Conservation (phyloP, 495 filamentous ascomycete species). For the Penicillium mononematosum region DNA sequence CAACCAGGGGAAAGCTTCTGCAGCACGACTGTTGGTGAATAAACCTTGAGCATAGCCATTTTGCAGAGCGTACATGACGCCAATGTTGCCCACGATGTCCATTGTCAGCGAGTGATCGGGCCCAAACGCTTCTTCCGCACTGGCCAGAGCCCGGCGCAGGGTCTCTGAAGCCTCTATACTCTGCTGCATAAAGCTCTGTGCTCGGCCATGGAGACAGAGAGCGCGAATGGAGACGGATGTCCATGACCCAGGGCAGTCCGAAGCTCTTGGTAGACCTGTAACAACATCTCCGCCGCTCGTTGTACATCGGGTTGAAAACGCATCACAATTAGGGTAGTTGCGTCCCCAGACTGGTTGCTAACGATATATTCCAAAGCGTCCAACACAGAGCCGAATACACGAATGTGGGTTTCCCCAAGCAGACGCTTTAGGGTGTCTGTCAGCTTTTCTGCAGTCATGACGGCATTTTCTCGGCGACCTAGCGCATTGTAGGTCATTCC, state of each 20-base stretch:
- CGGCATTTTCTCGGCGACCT: constrained; percentile 26
- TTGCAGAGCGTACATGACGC: constrained; percentile 34
- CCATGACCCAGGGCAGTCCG: constrained; percentile 21
- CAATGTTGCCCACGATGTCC: constrained; percentile 33
- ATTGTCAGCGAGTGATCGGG: constrained; percentile 32
- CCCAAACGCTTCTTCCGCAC: constrained; percentile 33
- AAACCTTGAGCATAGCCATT: constrained; percentile 5
- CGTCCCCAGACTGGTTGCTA: constrained; percentile 20
- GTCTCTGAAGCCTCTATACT: constrained; percentile 31
- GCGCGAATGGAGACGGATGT: constrained; percentile 32
- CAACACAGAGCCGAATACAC: constrained; percentile 22
- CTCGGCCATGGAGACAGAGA: constrained; percentile 28
- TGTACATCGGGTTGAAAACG: constrained; percentile 22
- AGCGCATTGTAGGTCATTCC: constrained; percentile 28
- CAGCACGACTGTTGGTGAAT: constrained; percentile 12
- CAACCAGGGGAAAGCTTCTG: constrained; percentile 34
- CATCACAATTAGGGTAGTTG: constrained; percentile 5
- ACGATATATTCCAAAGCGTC: constrained; percentile 31
- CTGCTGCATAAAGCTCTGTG: constrained; percentile 22
- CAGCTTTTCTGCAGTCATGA: constrained; percentile 29
- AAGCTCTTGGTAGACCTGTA: constrained; percentile 25
- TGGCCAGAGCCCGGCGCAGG: constrained; percentile 36
- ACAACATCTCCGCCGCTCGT: constrained; percentile 19
- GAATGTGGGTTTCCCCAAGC: constrained; percentile 36
- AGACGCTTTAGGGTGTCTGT: constrained; percentile 25